phyloP scores from a whole-genome alignment of 805 yeast genomes.

The Maudiozyma bulderi region DNA sequence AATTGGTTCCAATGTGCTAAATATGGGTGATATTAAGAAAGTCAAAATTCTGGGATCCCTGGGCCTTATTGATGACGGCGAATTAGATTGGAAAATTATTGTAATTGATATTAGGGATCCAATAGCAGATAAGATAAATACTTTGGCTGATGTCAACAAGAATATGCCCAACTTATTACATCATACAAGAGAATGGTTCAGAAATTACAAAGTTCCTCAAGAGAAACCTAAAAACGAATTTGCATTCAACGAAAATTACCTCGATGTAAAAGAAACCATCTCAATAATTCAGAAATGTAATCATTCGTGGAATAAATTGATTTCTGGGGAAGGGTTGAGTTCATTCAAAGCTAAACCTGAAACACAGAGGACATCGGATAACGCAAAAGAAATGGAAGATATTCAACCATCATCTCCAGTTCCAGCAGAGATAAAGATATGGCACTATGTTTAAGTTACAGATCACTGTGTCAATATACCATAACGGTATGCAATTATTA shows the following conservation, averaged over 20 bases:
- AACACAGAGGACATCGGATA: constrained; percentile 47
- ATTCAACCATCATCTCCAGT: constrained; percentile 26
- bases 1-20: constrained; percentile 54
- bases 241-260: constrained; percentile 63
- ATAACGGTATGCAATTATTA: neutral
- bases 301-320: constrained; percentile 54
- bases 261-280: constrained; percentile 49
- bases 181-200: constrained; percentile 70
- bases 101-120: constrained; percentile 63
- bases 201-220: constrained; percentile 73
- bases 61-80: constrained; percentile 86
- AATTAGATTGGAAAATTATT: constrained; percentile 89
- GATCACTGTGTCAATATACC: neutral
- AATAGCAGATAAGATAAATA: constrained; percentile 47
- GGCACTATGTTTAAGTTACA: constrained; percentile 20
- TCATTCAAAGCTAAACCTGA: constrained; percentile 20
- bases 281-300: constrained; percentile 54
- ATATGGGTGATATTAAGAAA: constrained; percentile 54
- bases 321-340: constrained; percentile 31
- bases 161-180: constrained; percentile 63
- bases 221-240: constrained; percentile 70
- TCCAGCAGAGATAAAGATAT: constrained; percentile 34
- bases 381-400: constrained; percentile 19
- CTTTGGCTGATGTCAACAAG: constrained; percentile 56
- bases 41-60: constrained; percentile 67